A percentile compares a stretch with the other conserved stretches of the same genome.
Conservation (phyloP, 805 yeast genomes). For the Hanseniaspora pseudoguilliermondii region DNA sequence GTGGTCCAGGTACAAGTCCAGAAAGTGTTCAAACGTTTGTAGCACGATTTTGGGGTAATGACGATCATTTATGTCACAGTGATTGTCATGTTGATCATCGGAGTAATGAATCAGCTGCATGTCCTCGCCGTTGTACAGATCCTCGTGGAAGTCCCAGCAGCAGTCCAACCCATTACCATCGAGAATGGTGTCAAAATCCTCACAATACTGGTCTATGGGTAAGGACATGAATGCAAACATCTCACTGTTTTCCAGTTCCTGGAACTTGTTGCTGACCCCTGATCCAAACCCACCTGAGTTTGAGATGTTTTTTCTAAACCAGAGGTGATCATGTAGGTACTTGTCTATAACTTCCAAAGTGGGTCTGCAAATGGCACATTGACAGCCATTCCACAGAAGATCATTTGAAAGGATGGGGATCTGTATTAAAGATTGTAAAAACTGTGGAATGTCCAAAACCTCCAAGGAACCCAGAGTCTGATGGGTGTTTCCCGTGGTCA, state of each 20-base stretch:
- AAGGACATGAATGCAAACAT: constrained; percentile 7
- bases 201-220: constrained; percentile 1
- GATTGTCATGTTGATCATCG: neutral
- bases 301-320: constrained; percentile 9
- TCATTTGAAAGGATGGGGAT: constrained; percentile 11
- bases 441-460: constrained; percentile 3
- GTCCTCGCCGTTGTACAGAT: constrained; percentile 1
- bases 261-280: constrained; percentile 3
- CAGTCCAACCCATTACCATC: constrained; percentile 6
- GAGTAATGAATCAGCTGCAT: constrained; percentile 8
- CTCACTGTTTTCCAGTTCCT: constrained; percentile 10
- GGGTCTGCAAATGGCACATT: constrained; percentile 1
- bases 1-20: constrained; percentile 3
- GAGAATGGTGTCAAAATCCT: neutral
- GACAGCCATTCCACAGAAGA: constrained; percentile 10
- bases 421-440: constrained; percentile 6
- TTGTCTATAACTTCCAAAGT: neutral
- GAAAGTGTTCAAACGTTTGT: constrained; percentile 8
- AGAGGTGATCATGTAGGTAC: constrained; percentile 8
- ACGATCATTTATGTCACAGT: neutral
- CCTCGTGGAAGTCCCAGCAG: constrained; percentile 11
- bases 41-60: neutral
- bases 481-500: neutral
- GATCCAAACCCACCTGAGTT: constrained; percentile 13
- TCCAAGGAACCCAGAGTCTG: neutral